These are phyloP conservation scores for Botrytis hyacinthi DNA, from an alignment of 2,329 filamentous ascomycete species.

Conservation along the genomic window DNA sequence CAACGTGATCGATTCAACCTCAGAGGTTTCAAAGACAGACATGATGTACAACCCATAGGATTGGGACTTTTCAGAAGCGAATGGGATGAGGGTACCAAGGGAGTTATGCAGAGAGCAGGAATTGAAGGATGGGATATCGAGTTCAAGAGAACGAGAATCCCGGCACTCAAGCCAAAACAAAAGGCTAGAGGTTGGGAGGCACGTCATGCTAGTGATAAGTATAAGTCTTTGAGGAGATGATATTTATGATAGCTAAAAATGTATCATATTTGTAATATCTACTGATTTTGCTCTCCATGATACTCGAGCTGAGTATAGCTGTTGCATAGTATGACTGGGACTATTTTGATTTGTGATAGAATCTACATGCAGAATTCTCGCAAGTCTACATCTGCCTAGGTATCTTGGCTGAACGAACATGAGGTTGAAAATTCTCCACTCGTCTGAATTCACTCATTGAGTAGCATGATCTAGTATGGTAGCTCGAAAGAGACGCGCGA, in stretches of 20 bases:
- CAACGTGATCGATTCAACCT: constrained; percentile 69
- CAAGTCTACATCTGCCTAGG: neutral
- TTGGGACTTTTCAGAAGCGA: constrained; percentile 83
- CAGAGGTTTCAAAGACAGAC: constrained; percentile 69
- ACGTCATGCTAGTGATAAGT: constrained; percentile 63
- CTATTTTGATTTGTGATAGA: neutral
- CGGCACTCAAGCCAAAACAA: constrained; percentile 61
- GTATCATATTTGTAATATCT: constrained; percentile 22
- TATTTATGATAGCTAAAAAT: constrained; percentile 21
- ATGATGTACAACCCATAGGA: constrained; percentile 70
- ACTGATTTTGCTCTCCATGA: neutral
- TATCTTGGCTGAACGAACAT: neutral
- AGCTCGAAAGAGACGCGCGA: neutral
- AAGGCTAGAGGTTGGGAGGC: constrained; percentile 65
- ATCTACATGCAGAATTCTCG: neutral
- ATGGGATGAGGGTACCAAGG: constrained; percentile 87
- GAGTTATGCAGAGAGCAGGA: constrained; percentile 77
- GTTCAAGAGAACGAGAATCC: constrained; percentile 76
- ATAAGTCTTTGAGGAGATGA: constrained; percentile 45
- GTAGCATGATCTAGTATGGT: neutral
- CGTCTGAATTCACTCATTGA: neutral
- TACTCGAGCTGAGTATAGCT: neutral
- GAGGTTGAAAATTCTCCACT: neutral
- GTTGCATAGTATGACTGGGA: neutral
- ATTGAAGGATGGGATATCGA: constrained; percentile 77